Conservation (phyloP, 169 alveolate genomes). For the Cryptosporidium ryanae region DNA sequence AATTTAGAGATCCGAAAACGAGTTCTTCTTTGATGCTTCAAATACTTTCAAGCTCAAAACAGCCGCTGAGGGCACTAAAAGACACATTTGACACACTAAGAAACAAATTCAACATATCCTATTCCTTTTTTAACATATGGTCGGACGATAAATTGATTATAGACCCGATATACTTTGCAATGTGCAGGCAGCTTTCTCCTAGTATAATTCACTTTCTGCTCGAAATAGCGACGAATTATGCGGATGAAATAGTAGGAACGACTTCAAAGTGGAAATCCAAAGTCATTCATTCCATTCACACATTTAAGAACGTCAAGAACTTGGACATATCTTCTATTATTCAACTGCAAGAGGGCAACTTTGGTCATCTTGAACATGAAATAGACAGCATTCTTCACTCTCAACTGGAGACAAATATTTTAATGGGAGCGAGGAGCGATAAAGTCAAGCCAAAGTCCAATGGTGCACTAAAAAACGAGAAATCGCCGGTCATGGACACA, state of each 20-base stretch:
- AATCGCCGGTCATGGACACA: conserved; percentile 9
- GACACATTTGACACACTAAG: conserved; percentile 11
- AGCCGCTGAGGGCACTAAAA: conserved; percentile 50
- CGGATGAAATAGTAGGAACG: conserved; percentile 37
- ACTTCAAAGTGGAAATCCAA: conserved; percentile 39
- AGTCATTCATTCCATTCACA: conserved; percentile 10
- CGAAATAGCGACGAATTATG: conserved; percentile 42
- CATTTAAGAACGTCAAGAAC: conserved; percentile 13
- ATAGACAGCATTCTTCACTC: not conserved
- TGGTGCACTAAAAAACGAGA: not conserved
- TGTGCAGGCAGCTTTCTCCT: conserved; percentile 29
- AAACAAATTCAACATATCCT: conserved; percentile 46
- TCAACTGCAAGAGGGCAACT: conserved; percentile 31
- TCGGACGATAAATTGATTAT: conserved; percentile 5
- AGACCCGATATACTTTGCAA: conserved; percentile 51
- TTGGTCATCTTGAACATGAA: conserved; percentile 24
- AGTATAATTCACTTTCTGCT: conserved; percentile 21
- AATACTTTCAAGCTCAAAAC: conserved; percentile 52
- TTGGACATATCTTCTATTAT: conserved; percentile 38
- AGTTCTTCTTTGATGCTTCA: conserved; percentile 46
- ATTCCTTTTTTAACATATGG: conserved; percentile 62
- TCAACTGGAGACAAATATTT: not conserved
- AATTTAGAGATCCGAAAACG: conserved; percentile 52
- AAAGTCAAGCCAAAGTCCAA: not conserved
- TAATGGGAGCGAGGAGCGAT: not conserved